These are phyloP conservation scores for Cyclotella atomus DNA, from an alignment of 108 stramenopile species.

Conservation along the genomic window DNA sequence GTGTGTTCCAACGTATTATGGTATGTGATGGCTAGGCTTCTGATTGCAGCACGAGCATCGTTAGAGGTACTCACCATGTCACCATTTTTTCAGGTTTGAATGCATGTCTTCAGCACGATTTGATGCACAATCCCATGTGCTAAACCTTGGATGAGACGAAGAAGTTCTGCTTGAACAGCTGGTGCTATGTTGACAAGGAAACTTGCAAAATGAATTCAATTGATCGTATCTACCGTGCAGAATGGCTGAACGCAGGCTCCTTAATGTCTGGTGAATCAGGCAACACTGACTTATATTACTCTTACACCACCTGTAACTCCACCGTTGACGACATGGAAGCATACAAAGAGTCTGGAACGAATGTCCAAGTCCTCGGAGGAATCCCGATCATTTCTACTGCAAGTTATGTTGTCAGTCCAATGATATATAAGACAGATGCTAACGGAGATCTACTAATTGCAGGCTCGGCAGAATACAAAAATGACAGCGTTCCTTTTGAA, in stretches of 20 bases:
- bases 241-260: neutral
- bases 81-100: no score
- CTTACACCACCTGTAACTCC: conserved; percentile 35
- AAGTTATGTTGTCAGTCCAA: neutral
- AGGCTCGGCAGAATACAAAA: neutral
- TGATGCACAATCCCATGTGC: conserved; percentile 14
- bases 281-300: conserved; percentile 8
- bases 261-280: neutral
- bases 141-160: neutral
- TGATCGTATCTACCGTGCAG: conserved; percentile 1
- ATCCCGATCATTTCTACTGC: neutral
- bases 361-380: neutral
- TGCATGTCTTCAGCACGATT: conserved; percentile 32
- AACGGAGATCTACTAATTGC: neutral
- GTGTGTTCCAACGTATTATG: conserved; percentile 21
- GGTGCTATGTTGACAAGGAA: conserved; percentile 30
- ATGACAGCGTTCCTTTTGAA: conserved; percentile 10
- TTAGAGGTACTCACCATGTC: no score
- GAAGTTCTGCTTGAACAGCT: conserved; percentile 5
- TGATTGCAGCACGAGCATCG: no score
- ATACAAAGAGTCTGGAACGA: neutral
- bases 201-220: conserved; percentile 15
- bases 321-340: neutral
- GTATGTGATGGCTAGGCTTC: no score
- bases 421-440: neutral